Percentiles rank a stretch among this genome's conserved stretches.
Evolutionary conservation across 228 moss, liverwort and hornwort species (phyloP).

Genomic region (Sphagnum fallax): DNA sequence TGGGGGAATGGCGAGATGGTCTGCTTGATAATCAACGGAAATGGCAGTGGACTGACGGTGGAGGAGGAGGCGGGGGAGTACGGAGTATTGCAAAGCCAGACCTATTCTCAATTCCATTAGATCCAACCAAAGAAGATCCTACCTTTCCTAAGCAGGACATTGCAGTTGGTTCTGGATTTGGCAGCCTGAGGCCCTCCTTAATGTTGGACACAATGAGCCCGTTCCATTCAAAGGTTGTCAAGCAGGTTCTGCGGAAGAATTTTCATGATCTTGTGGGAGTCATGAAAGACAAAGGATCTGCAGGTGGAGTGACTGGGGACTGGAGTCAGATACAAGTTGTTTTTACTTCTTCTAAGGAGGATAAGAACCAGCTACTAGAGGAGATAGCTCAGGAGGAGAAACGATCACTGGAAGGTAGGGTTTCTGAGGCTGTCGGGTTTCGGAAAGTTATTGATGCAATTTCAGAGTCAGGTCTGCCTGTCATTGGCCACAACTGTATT

Average conservation of each 20-base stretch:
- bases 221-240: conserved; percentile 26
- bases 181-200: conserved; percentile 38
- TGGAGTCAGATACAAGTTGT: conserved; percentile 49
- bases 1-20: conserved; percentile 73
- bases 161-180: conserved; percentile 18
- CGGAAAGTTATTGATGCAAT: conserved; percentile 78
- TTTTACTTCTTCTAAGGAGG: conserved; percentile 58
- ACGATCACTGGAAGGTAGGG: conserved; percentile 38
- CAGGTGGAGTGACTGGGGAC: conserved; percentile 19
- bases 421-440: conserved; percentile 66
- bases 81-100: background rate
- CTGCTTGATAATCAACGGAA: conserved; percentile 46
- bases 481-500: conserved; percentile 83
- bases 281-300: conserved; percentile 26
- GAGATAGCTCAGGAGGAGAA: conserved; percentile 55
- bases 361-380: conserved; percentile 40
- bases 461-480: conserved; percentile 41
- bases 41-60: conserved; percentile 23
- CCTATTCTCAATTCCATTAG: too few relatives aligned
- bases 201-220: conserved; percentile 29
- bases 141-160: conserved; percentile 13
- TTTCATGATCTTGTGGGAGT: conserved; percentile 58
- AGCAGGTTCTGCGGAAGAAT: conserved; percentile 56
- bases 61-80: background rate
- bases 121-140: background rate